Evolutionary conservation across 2,329 filamentous ascomycete genomes (phyloP), one percentile per base, ranked within the genome.

Genomic region (Fusarium annulatum): DNA sequence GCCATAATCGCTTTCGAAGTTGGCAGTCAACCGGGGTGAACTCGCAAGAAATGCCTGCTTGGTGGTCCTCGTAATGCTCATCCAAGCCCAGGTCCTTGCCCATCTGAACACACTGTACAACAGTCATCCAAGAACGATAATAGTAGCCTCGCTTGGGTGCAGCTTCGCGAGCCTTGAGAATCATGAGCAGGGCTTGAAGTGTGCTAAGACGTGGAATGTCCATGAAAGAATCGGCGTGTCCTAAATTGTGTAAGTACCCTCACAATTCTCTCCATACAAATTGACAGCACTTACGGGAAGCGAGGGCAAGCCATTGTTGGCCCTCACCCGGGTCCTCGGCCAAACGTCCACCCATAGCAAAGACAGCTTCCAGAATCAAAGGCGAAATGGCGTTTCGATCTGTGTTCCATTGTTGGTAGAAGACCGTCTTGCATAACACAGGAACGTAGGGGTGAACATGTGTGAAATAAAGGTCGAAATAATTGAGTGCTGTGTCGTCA

Each of bases 111-210:
- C 96, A 94, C 69, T 95, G 94, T 60, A 97, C 96, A 26, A 97
- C 91, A 9, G 93, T 94, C 90, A 98, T 97, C 96, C 96, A 98
- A 1, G 96, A 98, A 42, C 96, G 92, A 83, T 96, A 98, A 82
- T 96, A 98, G 80, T 98, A 98, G 2, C 96, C 96, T 68, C 94
- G 91, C 80, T 97, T 97, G 0, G 96, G 95, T 14, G 93, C 91
- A n/a, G 94, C 93, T 82, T 98, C 96, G 72, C 95, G 90, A 3
- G 96, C 96, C 81, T 98, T 98, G 48, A 98, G 85, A 23, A 98
- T 87, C 49, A 98, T 91, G 49, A 98, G 84, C 69, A 97, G 86
- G 7, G 95, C 96, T 83, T 98, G 96, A 15, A 98, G 91, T 0
- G 96, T 98, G 82, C 94, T 98, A 52, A 98, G 80, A 56, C 96